Evolutionary conservation across 1,284 basidiomycete genomes (phyloP).

Genomic region (Sanghuangporus weigelae): DNA sequence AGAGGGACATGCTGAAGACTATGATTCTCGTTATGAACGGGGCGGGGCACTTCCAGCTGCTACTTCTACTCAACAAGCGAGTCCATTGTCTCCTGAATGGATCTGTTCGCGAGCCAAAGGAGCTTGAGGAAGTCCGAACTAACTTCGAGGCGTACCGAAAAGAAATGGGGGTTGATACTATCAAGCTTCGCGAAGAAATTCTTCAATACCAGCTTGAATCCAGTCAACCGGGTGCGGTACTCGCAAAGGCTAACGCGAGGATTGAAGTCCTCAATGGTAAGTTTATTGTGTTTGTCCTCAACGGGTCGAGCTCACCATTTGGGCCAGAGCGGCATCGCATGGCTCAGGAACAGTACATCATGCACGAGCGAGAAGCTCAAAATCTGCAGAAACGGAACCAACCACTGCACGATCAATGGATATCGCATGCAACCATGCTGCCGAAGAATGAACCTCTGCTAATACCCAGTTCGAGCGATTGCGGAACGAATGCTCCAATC

Average conservation of each 20-base stretch:
- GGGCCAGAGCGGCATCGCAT: constrained; percentile 58
- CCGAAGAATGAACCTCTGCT: constrained; percentile 57
- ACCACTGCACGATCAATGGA: constrained; percentile 65
- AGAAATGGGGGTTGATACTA: constrained; percentile 75
- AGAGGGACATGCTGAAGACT: no score
- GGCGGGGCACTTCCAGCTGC: no score
- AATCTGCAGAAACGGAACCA: constrained; percentile 59
- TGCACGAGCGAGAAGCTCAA: constrained; percentile 55
- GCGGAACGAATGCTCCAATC: constrained; percentile 79
- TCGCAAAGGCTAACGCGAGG: constrained; percentile 80
- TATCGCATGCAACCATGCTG: constrained; percentile 57
- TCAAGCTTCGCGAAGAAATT: constrained; percentile 66
- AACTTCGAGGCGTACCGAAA: constrained; percentile 74
- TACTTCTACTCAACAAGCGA: constrained; percentile 23
- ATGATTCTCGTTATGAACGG: no score
- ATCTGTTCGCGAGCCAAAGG: constrained; percentile 31
- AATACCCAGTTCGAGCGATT: constrained; percentile 63
- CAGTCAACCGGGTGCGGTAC: no score
- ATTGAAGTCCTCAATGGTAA: constrained; percentile 68
- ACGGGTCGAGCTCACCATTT: background rate
- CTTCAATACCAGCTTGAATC: constrained; percentile 59
- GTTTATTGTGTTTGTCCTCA: constrained; percentile 25
- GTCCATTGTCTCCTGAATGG: constrained; percentile 28
- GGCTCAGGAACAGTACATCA: constrained; percentile 53
- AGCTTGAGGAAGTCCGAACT: constrained; percentile 66